Evolutionary conservation across 1,284 basidiomycete genomes (phyloP).

Genomic region (Heterobasidion occidentale): DNA sequence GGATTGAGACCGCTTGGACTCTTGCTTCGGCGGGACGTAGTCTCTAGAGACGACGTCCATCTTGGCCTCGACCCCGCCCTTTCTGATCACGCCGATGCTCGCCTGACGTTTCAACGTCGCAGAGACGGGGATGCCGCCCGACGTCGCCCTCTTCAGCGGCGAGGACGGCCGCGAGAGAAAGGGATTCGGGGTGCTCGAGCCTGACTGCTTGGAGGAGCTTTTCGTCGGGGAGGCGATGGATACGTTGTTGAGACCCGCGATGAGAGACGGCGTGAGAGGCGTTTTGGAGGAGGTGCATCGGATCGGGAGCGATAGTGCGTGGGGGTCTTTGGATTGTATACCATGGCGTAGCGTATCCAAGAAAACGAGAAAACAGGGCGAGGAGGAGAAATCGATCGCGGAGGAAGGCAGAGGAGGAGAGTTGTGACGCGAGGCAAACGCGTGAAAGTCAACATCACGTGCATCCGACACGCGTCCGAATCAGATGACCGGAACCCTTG

Average conservation of each 20-base stretch:
- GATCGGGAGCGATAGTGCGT: slow-evolving; percentile 55
- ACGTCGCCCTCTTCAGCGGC: slow-evolving; percentile 52
- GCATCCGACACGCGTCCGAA: background rate
- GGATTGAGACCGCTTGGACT: slow-evolving; percentile 65
- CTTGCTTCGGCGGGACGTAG: slow-evolving; percentile 46
- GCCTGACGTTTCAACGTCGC: slow-evolving; percentile 56
- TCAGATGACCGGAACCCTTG: background rate
- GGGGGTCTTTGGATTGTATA: slow-evolving; percentile 50
- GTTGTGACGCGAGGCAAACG: background rate
- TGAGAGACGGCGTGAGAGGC: slow-evolving; percentile 61
- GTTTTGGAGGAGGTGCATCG: slow-evolving; percentile 44
- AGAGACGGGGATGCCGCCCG: slow-evolving; percentile 38
- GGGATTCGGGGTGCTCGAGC: slow-evolving; percentile 48
- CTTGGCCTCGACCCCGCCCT: slow-evolving; percentile 68
- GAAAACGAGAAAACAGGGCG: background rate
- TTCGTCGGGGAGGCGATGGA: slow-evolving; percentile 36
- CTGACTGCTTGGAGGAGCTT: slow-evolving; percentile 24
- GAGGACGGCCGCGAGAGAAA: slow-evolving; percentile 58
- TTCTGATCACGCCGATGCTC: slow-evolving; percentile 57
- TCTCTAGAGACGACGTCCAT: slow-evolving; percentile 63
- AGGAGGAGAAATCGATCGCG: background rate
- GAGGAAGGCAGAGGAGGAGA: background rate
- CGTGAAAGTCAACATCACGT: slow-evolving; percentile 8
- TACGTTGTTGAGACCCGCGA: slow-evolving; percentile 47
- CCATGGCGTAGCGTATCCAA: slow-evolving; percentile 14